Conservation (phyloP, 305 asterid species). For the Rubia tinctorum region DNA sequence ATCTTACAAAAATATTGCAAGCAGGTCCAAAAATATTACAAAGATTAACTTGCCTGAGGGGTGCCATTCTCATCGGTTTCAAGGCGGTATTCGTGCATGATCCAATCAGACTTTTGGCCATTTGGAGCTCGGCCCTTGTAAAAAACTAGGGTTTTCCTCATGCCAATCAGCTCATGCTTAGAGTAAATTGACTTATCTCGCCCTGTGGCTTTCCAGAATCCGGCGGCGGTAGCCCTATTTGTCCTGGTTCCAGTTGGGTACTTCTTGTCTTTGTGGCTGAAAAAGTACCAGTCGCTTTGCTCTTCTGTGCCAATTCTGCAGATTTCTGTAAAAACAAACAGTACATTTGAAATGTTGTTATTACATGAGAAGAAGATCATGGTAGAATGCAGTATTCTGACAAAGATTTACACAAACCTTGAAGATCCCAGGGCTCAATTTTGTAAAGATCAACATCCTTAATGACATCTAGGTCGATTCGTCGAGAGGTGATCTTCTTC, state of each 20-base stretch:
- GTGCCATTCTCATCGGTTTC: conserved; percentile 65
- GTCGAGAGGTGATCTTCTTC: conserved; percentile 47
- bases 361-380: not conserved
- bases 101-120: conserved; percentile 87
- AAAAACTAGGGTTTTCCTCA: conserved; percentile 78
- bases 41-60: conserved; percentile 52
- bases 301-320: conserved; percentile 80
- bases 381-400: not conserved
- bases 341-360: not conserved
- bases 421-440: conserved; percentile 94
- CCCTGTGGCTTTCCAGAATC: conserved; percentile 90
- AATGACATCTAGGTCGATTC: conserved; percentile 62
- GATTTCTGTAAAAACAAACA: conserved; percentile 35
- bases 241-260: conserved; percentile 84
- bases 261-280: conserved; percentile 85
- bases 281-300: conserved; percentile 73
- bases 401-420: conserved; percentile 36
- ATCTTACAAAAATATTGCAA: not conserved
- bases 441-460: conserved; percentile 80
- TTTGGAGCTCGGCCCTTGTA: conserved; percentile 83
- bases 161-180: conserved; percentile 63
- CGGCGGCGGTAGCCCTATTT: conserved; percentile 74
- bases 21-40: not conserved
- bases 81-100: conserved; percentile 82
- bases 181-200: conserved; percentile 76